phyloP scores from a whole-genome alignment of 495 filamentous ascomycete genomes.

The Lepidopterella palustris region DNA sequence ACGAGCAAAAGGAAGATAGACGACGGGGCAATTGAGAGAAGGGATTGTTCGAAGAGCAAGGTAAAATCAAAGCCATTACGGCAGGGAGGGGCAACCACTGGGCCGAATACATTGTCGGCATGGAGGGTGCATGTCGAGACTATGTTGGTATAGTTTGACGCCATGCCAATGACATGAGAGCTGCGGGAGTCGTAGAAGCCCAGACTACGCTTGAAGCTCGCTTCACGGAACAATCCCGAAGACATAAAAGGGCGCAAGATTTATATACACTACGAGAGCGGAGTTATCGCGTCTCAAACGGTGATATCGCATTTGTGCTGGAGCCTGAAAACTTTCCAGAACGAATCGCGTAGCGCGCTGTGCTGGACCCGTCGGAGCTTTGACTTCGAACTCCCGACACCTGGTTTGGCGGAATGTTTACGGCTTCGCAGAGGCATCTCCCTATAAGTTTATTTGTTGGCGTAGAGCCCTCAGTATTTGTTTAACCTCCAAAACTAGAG shows the following conservation, averaged over 20 bases:
- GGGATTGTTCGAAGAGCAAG: slow-evolving; percentile 35
- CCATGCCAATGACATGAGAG: background rate
- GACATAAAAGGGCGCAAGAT: background rate
- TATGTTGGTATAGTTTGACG: background rate
- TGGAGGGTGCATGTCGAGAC: background rate
- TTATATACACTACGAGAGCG: background rate
- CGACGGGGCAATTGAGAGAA: slow-evolving; percentile 50
- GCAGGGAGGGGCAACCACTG: slow-evolving; percentile 21
- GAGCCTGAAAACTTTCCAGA: background rate
- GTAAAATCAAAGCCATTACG: slow-evolving; percentile 29
- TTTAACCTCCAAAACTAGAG: no score
- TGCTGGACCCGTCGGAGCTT: no score
- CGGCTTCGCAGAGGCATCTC: no score
- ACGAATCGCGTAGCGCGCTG: background rate
- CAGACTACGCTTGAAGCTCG: background rate
- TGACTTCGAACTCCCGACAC: no score
- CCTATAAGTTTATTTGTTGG: no score
- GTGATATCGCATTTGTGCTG: background rate
- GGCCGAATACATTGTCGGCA: slow-evolving; percentile 3
- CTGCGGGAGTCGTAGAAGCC: background rate
- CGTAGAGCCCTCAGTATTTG: no score
- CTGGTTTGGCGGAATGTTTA: no score
- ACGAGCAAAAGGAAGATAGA: slow-evolving; percentile 4
- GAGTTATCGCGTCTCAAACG: background rate
- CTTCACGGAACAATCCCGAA: background rate